Base-by-base conservation (phyloP, 129 eudicot genomes). In the Chrysanthemum seticuspe region DNA sequence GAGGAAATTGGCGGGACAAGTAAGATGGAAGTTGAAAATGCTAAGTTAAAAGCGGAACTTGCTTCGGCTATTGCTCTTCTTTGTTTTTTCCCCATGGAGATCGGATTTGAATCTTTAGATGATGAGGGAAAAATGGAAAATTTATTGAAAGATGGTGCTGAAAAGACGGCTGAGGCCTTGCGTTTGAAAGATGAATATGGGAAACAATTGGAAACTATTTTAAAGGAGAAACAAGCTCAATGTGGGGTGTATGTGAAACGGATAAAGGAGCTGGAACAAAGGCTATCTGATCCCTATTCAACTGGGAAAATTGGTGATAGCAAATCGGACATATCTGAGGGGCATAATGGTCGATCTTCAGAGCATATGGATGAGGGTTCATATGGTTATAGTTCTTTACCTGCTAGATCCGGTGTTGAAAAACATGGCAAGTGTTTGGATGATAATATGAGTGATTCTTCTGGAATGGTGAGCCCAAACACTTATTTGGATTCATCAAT, bases 21-120 rank as follows among this genome's bases (percentile, higher is more conserved):
- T 83, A 90, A 83, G 64, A 12, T 90, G 87, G 99, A 95, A 83
- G 99, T 95, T 9, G 97, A 95, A 78, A 95, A 95, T 75, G 90
- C 91, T 8, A 88, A 88, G 66, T 75, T 95, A 72, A 95, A 86
- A 82, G 96, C 91, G 18, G 96, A 90, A 52, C 96, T 95, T 74
- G 99, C 99, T 78, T 88, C 97, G 27, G 87, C 89, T 64, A 88
- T 91, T 51, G 97, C 99, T 31, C 56, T 83, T 23, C 80, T 86
- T 31, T 90, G 91, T 78, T 83, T 87, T 8, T 71, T 76, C 53
- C 58, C 84, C 27, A 56, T 81, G 65, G 97, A 86, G 9, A 68
- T 86, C 13, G 94, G 86, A 36, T 85, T 78, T 74, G 97, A 84
- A 75, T 78, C 81, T 6, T 80, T 79, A 61, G 97, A 90, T 63